Evolutionary conservation across 805 yeast species (phyloP).

Genomic region (Danielozyma ontarioensis): DNA sequence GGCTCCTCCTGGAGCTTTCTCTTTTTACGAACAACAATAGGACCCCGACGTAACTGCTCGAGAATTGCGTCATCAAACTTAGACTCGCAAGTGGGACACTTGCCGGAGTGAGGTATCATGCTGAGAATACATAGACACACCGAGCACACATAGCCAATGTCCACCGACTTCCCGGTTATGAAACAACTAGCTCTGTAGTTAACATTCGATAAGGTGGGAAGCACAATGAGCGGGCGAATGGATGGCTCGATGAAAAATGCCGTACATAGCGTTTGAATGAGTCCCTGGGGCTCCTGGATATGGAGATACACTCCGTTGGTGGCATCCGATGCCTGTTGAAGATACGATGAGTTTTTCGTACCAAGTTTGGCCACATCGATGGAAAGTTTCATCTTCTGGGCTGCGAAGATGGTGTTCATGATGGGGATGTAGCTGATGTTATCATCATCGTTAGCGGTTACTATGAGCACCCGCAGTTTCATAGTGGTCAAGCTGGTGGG

Average conservation of each 20-base stretch:
- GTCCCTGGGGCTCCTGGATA: constrained; percentile 64
- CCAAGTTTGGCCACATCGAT: constrained; percentile 87
- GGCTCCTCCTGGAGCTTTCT: constrained; percentile 12
- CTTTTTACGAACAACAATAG: constrained; percentile 43
- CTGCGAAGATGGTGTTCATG: constrained; percentile 94
- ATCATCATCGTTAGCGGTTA: constrained; percentile 66
- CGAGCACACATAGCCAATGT: constrained; percentile 90
- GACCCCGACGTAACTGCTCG: constrained; percentile 52
- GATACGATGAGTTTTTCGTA: constrained; percentile 58
- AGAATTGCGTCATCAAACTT: constrained; percentile 63
- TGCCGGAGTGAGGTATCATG: constrained; percentile 55
- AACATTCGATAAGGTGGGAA: constrained; percentile 80
- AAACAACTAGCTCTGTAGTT: constrained; percentile 95
- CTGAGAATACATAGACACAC: constrained; percentile 85
- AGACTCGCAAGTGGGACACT: constrained; percentile 86
- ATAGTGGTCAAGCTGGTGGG: constrained; percentile 20
- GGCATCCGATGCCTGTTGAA: constrained; percentile 95
- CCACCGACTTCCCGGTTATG: constrained; percentile 83
- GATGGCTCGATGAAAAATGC: constrained; percentile 87
- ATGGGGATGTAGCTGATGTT: constrained; percentile 83
- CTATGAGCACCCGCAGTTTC: constrained; percentile 41
- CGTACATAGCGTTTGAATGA: constrained; percentile 75
- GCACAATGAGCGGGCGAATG: constrained; percentile 65
- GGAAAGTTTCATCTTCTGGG: constrained; percentile 86
- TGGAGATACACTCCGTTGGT: constrained; percentile 84